Percentiles rank a stretch among this genome's conserved stretches.
Conservation (phyloP, 83 land plant species). For the Picea abies region DNA sequence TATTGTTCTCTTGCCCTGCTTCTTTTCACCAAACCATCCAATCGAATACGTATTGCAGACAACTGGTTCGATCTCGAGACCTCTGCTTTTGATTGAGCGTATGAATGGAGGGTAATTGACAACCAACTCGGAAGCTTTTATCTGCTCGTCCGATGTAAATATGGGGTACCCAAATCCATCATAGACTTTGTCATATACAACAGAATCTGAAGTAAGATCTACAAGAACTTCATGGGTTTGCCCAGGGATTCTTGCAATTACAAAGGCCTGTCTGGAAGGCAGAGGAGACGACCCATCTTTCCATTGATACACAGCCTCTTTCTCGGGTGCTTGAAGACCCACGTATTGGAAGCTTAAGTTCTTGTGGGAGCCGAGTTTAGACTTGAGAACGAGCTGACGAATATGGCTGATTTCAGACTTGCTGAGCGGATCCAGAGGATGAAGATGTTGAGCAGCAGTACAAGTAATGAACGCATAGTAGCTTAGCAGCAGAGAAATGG, state of each 20-base stretch:
- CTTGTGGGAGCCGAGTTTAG: slow-evolving; percentile 1
- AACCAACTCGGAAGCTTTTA: background rate
- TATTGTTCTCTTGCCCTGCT: slow-evolving; percentile 23
- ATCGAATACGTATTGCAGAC: slow-evolving; percentile 31
- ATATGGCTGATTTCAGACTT: slow-evolving; percentile 30
- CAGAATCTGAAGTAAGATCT: slow-evolving; percentile 25
- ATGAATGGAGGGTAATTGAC: slow-evolving; percentile 37
- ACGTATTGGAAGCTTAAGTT: slow-evolving; percentile 46
- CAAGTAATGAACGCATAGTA: too few relatives aligned
- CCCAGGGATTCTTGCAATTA: too few relatives aligned
- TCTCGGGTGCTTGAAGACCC: slow-evolving; percentile 49
- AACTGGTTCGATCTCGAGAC: slow-evolving; percentile 34
- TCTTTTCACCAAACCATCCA: slow-evolving; percentile 57
- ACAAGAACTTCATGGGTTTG: slow-evolving; percentile 44
- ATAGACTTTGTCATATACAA: slow-evolving; percentile 30
- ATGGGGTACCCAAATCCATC: background rate
- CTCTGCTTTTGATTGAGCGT: slow-evolving; percentile 32
- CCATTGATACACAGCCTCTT: slow-evolving; percentile 17
- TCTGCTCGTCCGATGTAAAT: too few relatives aligned
- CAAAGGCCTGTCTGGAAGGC: too few relatives aligned
- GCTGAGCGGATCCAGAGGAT: slow-evolving; percentile 48
- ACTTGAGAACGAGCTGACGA: slow-evolving; percentile 5
- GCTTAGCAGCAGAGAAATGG: too few relatives aligned
- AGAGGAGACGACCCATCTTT: too few relatives aligned
- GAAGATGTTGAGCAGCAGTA: background rate